Evolutionary conservation across 2,329 filamentous ascomycete species (phyloP).

Genomic region (Fusarium incarnatum): DNA sequence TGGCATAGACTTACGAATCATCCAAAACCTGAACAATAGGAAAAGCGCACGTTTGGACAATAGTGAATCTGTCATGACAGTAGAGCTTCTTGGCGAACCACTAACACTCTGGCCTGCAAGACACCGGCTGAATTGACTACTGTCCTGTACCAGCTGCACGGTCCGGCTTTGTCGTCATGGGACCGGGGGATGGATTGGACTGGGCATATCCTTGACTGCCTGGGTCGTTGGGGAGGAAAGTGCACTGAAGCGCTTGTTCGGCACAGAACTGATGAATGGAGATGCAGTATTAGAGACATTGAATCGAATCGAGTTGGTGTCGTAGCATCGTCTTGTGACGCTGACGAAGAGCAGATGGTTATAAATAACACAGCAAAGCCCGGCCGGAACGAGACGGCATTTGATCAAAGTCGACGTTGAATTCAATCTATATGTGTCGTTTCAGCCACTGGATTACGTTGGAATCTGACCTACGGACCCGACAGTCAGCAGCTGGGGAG

Average conservation of each 20-base stretch:
- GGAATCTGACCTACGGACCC: slow-evolving; percentile 9
- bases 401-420: background rate
- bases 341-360: slow-evolving; percentile 22
- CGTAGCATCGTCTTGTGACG: slow-evolving; percentile 26
- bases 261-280: slow-evolving; percentile 27
- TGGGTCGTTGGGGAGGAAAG: slow-evolving; percentile 5
- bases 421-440: slow-evolving; percentile 8
- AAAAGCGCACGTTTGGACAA: slow-evolving; percentile 8
- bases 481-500: background rate
- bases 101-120: slow-evolving; percentile 39
- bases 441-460: slow-evolving; percentile 26
- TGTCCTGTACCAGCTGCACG: slow-evolving; percentile 25
- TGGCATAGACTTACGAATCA: slow-evolving; percentile 18
- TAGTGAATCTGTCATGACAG: slow-evolving; percentile 9
- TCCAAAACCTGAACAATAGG: slow-evolving; percentile 38
- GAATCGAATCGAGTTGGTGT: background rate
- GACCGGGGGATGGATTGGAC: slow-evolving; percentile 15
- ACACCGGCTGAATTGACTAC: slow-evolving; percentile 25
- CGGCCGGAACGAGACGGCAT: slow-evolving; percentile 11
- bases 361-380: slow-evolving; percentile 30
- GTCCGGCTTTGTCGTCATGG: slow-evolving; percentile 41
- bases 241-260: slow-evolving; percentile 17
- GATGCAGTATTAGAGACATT: slow-evolving; percentile 32
- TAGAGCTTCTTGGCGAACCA: slow-evolving; percentile 29
- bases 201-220: slow-evolving; percentile 8